Percentiles rank a stretch among this genome's conserved stretches.
phyloP scores from a whole-genome alignment of 2,329 filamentous ascomycete genomes.

The Tolypocladium guangdongense region DNA sequence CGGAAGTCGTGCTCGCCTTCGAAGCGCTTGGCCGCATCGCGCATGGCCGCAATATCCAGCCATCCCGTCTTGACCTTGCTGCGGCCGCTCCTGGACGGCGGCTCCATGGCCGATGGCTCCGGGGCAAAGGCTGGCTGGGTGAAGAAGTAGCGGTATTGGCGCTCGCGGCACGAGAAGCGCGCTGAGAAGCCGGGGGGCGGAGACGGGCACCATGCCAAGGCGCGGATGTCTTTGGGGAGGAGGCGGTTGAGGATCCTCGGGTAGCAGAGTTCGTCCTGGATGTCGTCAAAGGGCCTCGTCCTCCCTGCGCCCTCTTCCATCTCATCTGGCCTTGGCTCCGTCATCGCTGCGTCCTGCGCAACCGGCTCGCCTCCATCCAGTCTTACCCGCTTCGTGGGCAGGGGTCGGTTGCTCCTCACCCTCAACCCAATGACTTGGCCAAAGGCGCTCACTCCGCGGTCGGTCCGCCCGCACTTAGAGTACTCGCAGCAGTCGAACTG shows the following conservation, averaged over 20 bases:
- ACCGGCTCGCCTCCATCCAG: slow-evolving; percentile 12
- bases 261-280: slow-evolving; percentile 77
- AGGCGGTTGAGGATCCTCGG: slow-evolving; percentile 74
- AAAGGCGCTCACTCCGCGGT: slow-evolving; percentile 89
- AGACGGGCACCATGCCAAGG: slow-evolving; percentile 85
- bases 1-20: slow-evolving; percentile 87
- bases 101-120: slow-evolving; percentile 22
- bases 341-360: slow-evolving; percentile 5
- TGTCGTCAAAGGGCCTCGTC: slow-evolving; percentile 43
- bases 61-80: slow-evolving; percentile 50
- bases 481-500: slow-evolving; percentile 83
- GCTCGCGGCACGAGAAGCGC: slow-evolving; percentile 82
- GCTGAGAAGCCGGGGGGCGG: slow-evolving; percentile 76
- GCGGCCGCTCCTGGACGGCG: slow-evolving; percentile 5
- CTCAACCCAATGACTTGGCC: slow-evolving; percentile 83
- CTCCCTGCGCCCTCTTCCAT: slow-evolving; percentile 8
- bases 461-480: slow-evolving; percentile 89
- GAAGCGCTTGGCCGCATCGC: slow-evolving; percentile 65
- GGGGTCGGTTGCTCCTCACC: slow-evolving; percentile 67
- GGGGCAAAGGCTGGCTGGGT: slow-evolving; percentile 83
- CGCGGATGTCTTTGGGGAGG: slow-evolving; percentile 77
- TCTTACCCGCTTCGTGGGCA: slow-evolving; percentile 23
- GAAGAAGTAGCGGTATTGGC: slow-evolving; percentile 95
- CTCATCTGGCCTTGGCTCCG: background rate
- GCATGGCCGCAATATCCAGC: slow-evolving; percentile 84